These are phyloP conservation scores for Hirschioporus abietinus DNA, from an alignment of 768 basidiomycete genomes.

Conservation along the genomic window DNA sequence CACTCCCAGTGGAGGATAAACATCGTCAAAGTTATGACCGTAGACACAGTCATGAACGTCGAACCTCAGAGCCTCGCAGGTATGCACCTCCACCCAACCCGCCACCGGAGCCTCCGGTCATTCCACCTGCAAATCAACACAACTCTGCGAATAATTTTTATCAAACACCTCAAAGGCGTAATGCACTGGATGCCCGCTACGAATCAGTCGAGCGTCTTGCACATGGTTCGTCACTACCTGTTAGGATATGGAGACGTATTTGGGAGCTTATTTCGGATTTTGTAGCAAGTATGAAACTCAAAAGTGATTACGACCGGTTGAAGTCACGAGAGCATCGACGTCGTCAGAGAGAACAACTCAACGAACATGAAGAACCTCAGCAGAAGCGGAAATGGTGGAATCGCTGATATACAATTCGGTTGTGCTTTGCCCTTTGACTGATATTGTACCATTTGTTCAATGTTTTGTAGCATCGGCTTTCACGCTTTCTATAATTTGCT, in stretches of 20 bases:
- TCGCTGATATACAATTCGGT: background rate
- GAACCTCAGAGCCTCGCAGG: background rate
- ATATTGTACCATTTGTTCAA: background rate
- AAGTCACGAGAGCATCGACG: background rate
- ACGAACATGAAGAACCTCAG: background rate
- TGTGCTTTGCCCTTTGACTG: background rate
- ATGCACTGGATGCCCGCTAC: background rate
- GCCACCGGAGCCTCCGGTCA: slow-evolving; percentile 4
- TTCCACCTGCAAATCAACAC: slow-evolving; percentile 3
- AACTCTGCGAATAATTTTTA: background rate
- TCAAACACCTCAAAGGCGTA: background rate
- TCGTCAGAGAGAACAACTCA: background rate
- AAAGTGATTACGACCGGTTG: background rate
- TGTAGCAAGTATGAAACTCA: background rate
- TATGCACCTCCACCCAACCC: background rate
- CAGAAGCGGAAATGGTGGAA: background rate
- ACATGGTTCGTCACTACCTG: background rate
- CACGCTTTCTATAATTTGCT: slow-evolving; percentile 3
- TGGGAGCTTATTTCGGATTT: background rate
- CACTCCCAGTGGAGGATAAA: slow-evolving; percentile 5
- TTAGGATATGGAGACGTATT: background rate
- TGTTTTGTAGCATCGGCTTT: slow-evolving; percentile 4
- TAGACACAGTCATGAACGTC: background rate
- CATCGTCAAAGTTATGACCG: background rate
- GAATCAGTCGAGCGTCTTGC: background rate